Base-by-base conservation (phyloP, 208 protist genomes). In the Crithidia brevicula region DNA sequence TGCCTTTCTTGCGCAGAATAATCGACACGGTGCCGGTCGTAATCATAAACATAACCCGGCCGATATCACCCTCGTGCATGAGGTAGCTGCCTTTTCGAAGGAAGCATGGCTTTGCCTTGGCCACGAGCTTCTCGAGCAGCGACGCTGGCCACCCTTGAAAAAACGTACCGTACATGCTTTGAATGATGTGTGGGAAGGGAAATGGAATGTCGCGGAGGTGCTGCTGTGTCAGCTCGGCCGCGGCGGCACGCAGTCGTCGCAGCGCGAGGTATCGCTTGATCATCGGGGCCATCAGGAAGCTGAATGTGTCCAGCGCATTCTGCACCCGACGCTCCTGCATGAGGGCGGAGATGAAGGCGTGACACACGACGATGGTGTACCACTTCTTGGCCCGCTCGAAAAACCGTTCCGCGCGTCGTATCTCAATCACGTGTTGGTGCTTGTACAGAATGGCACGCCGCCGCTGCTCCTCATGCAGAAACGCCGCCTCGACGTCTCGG, bases 61-160 rank as follows among this genome's bases (percentile, higher is more conserved):
- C 86, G n/a, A 92, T 53, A 28, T 96, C 91, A n/a, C 91, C 91
- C 60, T 94, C 91, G 72, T 94, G 88, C 88, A 96, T 92, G 7
- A 96, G 71, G 66, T 87, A 93, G n/a, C 50, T 77, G 22, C 88
- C 88, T 38, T 79, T 67, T 25, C 73, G 82, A 0, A 94, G 51
- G 72, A 82, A 94, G 38, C 57, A 57, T 7, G 91, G 88, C 36
- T 83, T 85, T 9, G 81, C 83, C 27, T 91, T 89, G 33, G 52
- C 46, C 27, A 81, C 83, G 0, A 96, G 58, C 51, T 86, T 78
- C 58, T 96, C 88, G 31, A 96, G 74, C 57, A 94, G 62, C 3
- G 38, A 42, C 4, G 85, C 51, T 0, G 91, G 88, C 88, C 91
- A 96, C 1, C 88, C 91, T 20, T 78, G 64, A 51, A 96, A 96